Evolutionary conservation across 2,329 filamentous ascomycete genomes (phyloP), one percentile per base, ranked within the genome.

Genomic region (Colletotrichum tropicale): DNA sequence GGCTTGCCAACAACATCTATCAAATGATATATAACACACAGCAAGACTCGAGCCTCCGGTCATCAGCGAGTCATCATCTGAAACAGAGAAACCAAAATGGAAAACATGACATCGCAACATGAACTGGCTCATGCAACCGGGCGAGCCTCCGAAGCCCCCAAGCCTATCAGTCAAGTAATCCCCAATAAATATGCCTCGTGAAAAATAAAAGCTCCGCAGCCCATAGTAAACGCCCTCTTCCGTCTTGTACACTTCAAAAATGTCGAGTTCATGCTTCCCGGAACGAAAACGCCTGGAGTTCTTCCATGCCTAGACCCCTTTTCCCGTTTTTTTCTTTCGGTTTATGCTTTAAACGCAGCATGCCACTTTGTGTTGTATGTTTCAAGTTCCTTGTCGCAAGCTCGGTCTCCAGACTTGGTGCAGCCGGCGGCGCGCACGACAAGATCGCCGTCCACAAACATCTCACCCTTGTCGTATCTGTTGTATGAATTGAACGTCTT

Each of bases 381-480:
- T 67, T 87, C 87, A 79, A 96, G 92, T 83, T 96, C 94, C 69
- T 90, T 89, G 77, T 93, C 92, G 83, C 97, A 98, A 78, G 90
- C 91, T 66, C 91, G 86, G 48, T 87, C 85, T 13, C 87, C 87
- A 6, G 81, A 80, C 64, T 89, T 88, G 48, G 92, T 90, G 84
- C 97, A 99, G 68, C 92, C 93, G 26, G 91, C 88, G 80, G 98
- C 95, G 74, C 93, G 92, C 76, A 98, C 92, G 1, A 98, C 90
- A 74, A 98, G 93, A 82, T 98, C 96, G 36, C 96, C 96, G 10
- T 96, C 92, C 81, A 93, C 91, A 84, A 96, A 98, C 6, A 77
- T 69, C 64, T 91, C 88, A 68, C 93, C 93, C 74, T 88, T 84
- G 26, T 86, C 85, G 56, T 83, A 82, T 67, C 86, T 85, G 76